These are phyloP conservation scores for Myxozyma lipomycoides DNA, from an alignment of 805 yeast genomes.

Conservation along the genomic window DNA sequence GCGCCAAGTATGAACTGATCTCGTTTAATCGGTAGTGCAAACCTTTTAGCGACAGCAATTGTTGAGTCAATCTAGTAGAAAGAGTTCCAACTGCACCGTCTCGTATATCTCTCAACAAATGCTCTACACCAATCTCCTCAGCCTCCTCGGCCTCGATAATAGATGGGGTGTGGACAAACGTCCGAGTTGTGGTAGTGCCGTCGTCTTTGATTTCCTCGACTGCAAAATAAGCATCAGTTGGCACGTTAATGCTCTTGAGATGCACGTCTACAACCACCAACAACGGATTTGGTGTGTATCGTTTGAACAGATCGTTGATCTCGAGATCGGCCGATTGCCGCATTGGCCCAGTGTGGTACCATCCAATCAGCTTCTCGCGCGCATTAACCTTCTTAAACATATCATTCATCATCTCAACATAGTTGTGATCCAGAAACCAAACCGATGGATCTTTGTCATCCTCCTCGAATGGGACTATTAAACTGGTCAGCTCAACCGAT, in stretches of 20 bases:
- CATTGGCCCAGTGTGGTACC: constrained; percentile 99
- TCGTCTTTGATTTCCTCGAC: constrained; percentile 94
- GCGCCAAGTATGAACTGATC: constrained; percentile 71
- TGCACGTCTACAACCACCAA: constrained; percentile 88
- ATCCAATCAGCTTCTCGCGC: constrained; percentile 92
- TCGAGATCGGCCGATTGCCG: constrained; percentile 81
- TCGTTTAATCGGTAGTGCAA: constrained; percentile 73
- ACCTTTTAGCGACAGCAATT: constrained; percentile 82
- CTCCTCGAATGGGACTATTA: constrained; percentile 82
- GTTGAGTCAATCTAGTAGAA: constrained; percentile 81
- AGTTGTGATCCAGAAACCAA: constrained; percentile 97
- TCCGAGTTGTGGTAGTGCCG: constrained; percentile 87
- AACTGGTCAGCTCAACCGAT: not conserved
- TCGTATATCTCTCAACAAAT: constrained; percentile 84
- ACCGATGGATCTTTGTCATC: constrained; percentile 87
- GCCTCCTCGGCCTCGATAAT: constrained; percentile 96
- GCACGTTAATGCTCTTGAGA: constrained; percentile 80
- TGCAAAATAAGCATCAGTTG: constrained; percentile 92
- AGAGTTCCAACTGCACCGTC: constrained; percentile 95
- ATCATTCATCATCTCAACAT: constrained; percentile 91
- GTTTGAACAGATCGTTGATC: constrained; percentile 85
- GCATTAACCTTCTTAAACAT: constrained; percentile 98
- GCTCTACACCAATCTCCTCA: constrained; percentile 98
- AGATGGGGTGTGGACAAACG: constrained; percentile 91
- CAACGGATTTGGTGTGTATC: constrained; percentile 75